Evolutionary conservation across 192 early-diverging fungal genomes (phyloP).

Genomic region (Kickxella alabastrina): DNA sequence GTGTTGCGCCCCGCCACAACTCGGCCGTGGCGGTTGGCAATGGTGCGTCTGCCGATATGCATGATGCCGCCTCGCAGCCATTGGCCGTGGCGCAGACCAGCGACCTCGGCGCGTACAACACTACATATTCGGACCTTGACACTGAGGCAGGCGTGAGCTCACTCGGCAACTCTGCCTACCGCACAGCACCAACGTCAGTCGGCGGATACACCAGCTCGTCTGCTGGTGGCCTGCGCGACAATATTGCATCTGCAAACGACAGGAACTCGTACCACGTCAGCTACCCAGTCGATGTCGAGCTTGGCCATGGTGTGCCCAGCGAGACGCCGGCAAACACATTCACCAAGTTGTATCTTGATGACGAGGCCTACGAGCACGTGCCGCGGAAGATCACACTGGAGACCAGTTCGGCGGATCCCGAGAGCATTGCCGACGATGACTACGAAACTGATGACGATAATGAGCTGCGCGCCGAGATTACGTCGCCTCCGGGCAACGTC

Average conservation of each 20-base stretch:
- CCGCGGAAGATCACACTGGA: slow-evolving; percentile 37
- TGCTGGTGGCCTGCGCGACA: slow-evolving; percentile 4
- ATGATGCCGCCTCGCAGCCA: slow-evolving; percentile 1
- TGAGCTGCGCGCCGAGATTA: slow-evolving; percentile 45
- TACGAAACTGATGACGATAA: slow-evolving; percentile 38
- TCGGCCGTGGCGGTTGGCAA: background rate
- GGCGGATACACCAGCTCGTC: slow-evolving; percentile 30
- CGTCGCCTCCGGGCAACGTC: slow-evolving; percentile 46
- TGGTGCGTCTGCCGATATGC: background rate
- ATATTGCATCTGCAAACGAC: background rate
- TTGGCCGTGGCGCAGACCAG: slow-evolving; percentile 7
- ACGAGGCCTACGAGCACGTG: slow-evolving; percentile 40
- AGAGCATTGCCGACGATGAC: slow-evolving; percentile 40
- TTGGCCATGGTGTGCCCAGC: slow-evolving; percentile 24
- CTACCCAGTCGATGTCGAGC: slow-evolving; percentile 6
- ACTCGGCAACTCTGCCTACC: slow-evolving; percentile 44
- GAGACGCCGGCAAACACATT: slow-evolving; percentile 44
- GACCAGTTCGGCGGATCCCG: slow-evolving; percentile 41
- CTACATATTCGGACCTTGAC: slow-evolving; percentile 39
- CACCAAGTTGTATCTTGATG: slow-evolving; percentile 40
- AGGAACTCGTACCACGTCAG: background rate
- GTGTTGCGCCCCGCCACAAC: slow-evolving; percentile 10
- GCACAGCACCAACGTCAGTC: slow-evolving; percentile 47
- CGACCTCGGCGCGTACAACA: slow-evolving; percentile 26
- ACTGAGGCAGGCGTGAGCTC: slow-evolving; percentile 48